These are phyloP conservation scores for Phytophthora chlamydospora DNA, from an alignment of 352 stramenopile genomes.

Conservation along the genomic window DNA sequence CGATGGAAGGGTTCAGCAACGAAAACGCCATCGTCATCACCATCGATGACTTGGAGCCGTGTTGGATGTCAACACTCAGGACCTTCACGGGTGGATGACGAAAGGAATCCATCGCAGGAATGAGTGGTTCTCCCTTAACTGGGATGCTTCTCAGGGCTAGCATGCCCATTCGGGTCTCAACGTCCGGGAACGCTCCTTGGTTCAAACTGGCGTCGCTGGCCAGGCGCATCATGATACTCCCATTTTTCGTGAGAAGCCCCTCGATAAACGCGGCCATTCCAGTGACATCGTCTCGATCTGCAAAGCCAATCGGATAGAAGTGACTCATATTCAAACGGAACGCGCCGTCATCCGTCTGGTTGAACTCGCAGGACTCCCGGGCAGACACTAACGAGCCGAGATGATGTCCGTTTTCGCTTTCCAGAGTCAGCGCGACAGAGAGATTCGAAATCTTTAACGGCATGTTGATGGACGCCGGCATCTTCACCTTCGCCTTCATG, in stretches of 20 bases:
- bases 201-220: conserved; percentile 34
- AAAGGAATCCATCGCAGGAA: conserved; percentile 81
- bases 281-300: conserved; percentile 34
- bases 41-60: conserved; percentile 53
- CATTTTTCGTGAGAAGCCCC: conserved; percentile 62
- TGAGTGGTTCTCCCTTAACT: conserved; percentile 51
- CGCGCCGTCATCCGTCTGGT: conserved; percentile 53
- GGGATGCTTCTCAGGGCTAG: conserved; percentile 67
- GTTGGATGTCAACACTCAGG: conserved; percentile 67
- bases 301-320: conserved; percentile 70
- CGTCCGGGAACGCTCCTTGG: conserved; percentile 70
- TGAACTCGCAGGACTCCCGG: conserved; percentile 68
- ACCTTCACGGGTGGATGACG: conserved; percentile 63
- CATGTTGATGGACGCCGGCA: conserved; percentile 75
- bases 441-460: conserved; percentile 70
- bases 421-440: conserved; percentile 61
- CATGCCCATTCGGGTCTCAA: conserved; percentile 79
- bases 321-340: conserved; percentile 80
- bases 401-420: conserved; percentile 37
- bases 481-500: conserved; percentile 69
- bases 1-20: conserved; percentile 74
- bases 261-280: conserved; percentile 68
- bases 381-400: conserved; percentile 62
- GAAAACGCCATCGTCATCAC: conserved; percentile 72
- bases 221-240: conserved; percentile 66